A percentile compares a stretch with the other conserved stretches of the same genome.
These are phyloP conservation scores for Lavandula angustifolia DNA, from an alignment of 257 asterid species.

Conservation along the genomic window DNA sequence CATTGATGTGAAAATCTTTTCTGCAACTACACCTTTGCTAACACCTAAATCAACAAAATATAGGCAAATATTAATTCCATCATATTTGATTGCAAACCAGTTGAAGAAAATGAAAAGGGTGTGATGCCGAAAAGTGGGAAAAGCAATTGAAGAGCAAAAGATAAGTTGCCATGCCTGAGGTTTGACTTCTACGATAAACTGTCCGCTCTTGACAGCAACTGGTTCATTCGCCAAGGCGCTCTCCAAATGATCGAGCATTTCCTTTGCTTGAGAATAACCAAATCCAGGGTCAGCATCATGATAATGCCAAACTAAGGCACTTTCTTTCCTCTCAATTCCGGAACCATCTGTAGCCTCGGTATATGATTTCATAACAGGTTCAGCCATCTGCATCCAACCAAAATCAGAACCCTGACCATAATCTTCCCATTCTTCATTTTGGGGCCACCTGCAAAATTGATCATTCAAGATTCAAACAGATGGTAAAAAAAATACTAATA, in stretches of 20 bases:
- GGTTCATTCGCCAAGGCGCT: conserved; percentile 93
- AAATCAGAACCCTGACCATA: conserved; percentile 66
- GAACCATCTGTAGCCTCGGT: conserved; percentile 95
- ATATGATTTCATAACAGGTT: conserved; percentile 89
- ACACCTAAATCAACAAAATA: conserved; percentile 47
- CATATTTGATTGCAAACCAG: background rate
- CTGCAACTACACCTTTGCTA: conserved; percentile 85
- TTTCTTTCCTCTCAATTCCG: conserved; percentile 75
- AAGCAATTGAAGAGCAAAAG: background rate
- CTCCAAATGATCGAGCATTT: conserved; percentile 92
- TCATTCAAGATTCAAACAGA: conserved; percentile 21
- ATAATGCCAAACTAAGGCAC: conserved; percentile 92
- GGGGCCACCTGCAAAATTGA: conserved; percentile 70
- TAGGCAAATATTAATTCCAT: conserved; percentile 3
- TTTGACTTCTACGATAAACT: conserved; percentile 86
- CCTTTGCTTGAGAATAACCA: conserved; percentile 87
- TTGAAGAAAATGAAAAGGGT: too few relatives aligned
- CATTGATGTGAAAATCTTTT: conserved; percentile 74
- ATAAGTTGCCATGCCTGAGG: conserved; percentile 62
- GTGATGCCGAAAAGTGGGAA: conserved; percentile 11
- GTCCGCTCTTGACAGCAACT: conserved; percentile 92
- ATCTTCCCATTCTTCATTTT: conserved; percentile 72
- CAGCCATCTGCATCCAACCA: conserved; percentile 91
- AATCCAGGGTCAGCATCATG: conserved; percentile 89
- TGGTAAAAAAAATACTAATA: background rate